phyloP scores from a whole-genome alignment of 371 early-diverging fungal genomes.

The Rhizopus arrhizus region DNA sequence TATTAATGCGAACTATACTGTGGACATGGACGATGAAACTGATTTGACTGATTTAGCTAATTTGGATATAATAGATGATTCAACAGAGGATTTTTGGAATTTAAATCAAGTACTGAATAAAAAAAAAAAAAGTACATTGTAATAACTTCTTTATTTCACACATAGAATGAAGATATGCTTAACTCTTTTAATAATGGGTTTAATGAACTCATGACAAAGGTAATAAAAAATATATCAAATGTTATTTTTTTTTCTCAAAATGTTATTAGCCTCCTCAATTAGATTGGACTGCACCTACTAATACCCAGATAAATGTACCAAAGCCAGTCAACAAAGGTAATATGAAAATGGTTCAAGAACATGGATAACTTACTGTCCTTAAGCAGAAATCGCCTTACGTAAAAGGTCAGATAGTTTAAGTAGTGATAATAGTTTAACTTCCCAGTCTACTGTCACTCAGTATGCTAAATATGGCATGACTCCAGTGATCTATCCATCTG shows the following conservation, averaged over 20 bases:
- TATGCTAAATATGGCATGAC: conserved; percentile 44
- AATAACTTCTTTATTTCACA: neutral
- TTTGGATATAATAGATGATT: conserved; percentile 33
- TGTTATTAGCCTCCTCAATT: conserved; percentile 14
- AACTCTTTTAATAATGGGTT: conserved; percentile 13
- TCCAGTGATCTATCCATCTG: conserved; percentile 38
- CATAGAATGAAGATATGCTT: conserved; percentile 3
- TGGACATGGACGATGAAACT: conserved; percentile 37
- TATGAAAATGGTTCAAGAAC: neutral
- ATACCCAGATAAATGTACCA: neutral
- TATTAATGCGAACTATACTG: conserved; percentile 36
- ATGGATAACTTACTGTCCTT: neutral
- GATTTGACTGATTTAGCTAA: conserved; percentile 30
- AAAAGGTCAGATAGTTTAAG: conserved; percentile 45
- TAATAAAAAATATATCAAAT: neutral
- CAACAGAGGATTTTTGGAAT: conserved; percentile 37
- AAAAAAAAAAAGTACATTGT: neutral
- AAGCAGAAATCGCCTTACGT: neutral
- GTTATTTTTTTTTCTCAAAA: neutral
- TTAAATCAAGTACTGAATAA: conserved; percentile 19
- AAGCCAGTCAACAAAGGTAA: neutral
- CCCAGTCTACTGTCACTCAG: conserved; percentile 48
- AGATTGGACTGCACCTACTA: conserved; percentile 23
- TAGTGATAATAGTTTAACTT: conserved; percentile 49
- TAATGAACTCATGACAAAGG: conserved; percentile 16